phyloP scores from a whole-genome alignment of 164 flowering plant genomes.

The Litsea cubeba region DNA sequence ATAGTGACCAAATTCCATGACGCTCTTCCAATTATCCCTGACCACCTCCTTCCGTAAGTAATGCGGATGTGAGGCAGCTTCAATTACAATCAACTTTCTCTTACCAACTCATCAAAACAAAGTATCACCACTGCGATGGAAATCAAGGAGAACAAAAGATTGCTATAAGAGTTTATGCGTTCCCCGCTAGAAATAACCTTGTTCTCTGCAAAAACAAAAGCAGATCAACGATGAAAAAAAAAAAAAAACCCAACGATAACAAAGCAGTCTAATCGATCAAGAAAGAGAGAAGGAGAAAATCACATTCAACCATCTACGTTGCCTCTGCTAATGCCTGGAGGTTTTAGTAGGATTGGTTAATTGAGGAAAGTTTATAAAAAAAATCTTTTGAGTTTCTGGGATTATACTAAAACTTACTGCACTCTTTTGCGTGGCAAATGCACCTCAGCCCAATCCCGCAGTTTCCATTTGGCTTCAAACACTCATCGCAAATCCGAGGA shows the following conservation, averaged over 20 bases:
- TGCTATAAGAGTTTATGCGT: conserved; percentile 15
- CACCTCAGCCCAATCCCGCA: conserved; percentile 61
- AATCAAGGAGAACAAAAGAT: conserved; percentile 20
- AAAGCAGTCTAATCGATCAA: background rate
- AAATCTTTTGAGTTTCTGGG: background rate
- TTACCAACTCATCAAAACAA: conserved; percentile 2
- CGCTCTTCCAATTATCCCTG: no score
- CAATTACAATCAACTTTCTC: background rate
- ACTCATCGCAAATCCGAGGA: conserved; percentile 52
- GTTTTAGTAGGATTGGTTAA: background rate
- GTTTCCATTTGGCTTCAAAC: conserved; percentile 49
- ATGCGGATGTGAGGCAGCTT: background rate
- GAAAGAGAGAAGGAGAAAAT: background rate
- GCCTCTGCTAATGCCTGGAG: background rate
- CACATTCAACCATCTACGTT: background rate
- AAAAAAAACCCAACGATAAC: background rate
- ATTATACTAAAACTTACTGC: conserved; percentile 36
- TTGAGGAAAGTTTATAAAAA: background rate
- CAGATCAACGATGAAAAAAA: background rate
- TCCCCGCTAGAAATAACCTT: conserved; percentile 29
- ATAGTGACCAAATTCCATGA: no score
- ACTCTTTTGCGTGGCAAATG: conserved; percentile 47
- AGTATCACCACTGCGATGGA: conserved; percentile 7
- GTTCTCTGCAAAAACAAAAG: conserved; percentile 39
- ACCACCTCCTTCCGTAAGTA: no score